Percentiles rank a stretch among this genome's conserved stretches.
phyloP scores from a whole-genome alignment of 2,329 filamentous ascomycete genomes.

The Neopestalotiopsis rosae region DNA sequence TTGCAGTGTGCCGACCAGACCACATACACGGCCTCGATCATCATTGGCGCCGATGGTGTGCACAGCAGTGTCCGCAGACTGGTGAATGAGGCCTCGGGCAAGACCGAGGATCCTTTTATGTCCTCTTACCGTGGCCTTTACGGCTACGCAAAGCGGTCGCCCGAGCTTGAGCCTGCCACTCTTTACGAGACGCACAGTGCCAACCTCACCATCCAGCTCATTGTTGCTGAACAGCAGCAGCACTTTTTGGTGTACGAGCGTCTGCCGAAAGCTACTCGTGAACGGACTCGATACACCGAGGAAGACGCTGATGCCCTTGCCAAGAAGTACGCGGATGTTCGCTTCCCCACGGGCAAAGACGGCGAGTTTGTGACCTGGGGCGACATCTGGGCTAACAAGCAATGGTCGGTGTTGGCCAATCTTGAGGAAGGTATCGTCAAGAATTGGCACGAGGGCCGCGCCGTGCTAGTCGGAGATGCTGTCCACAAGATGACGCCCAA shows the following conservation, averaged over 20 bases:
- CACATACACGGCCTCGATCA: constrained; percentile 40
- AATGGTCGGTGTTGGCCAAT: constrained; percentile 31
- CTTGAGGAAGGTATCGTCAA: constrained; percentile 40
- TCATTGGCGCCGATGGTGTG: constrained; percentile 49
- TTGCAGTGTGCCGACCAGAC: constrained; percentile 39
- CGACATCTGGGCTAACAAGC: constrained; percentile 30
- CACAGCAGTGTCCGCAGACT: constrained; percentile 40
- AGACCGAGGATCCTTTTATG: constrained; percentile 26
- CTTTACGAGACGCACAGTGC: constrained; percentile 23
- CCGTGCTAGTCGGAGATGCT: constrained; percentile 42
- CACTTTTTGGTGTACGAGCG: constrained; percentile 22
- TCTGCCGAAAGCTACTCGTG: constrained; percentile 29
- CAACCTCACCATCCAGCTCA: constrained; percentile 30
- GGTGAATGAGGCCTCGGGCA: constrained; percentile 32
- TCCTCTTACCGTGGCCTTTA: constrained; percentile 31
- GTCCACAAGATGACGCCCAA: constrained; percentile 42
- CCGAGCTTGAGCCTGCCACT: constrained; percentile 17
- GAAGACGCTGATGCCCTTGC: constrained; percentile 34
- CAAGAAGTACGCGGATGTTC: constrained; percentile 30
- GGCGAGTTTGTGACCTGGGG: constrained; percentile 26
- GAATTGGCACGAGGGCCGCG: constrained; percentile 35
- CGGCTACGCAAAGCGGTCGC: constrained; percentile 20
- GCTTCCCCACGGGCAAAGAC: constrained; percentile 25
- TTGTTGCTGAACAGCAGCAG: constrained; percentile 28
- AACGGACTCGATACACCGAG: constrained; percentile 33